Percentiles rank a stretch among this genome's conserved stretches.
phyloP scores from a whole-genome alignment of 176 grass and related monocot species.

The Oryza officinalis region DNA sequence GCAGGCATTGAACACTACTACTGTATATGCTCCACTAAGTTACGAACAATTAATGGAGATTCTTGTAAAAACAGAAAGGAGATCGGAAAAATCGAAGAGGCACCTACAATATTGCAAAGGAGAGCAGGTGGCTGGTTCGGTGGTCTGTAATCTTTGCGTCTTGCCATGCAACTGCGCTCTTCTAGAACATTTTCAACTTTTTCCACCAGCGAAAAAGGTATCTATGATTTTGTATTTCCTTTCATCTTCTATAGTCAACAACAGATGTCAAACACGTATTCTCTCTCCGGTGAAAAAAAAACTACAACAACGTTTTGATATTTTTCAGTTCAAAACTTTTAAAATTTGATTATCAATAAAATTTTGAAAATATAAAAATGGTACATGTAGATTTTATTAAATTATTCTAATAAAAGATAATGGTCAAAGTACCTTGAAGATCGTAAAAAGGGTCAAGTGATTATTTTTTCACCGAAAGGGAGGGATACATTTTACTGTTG shows the following conservation, averaged over 20 bases:
- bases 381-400: too few species aligned
- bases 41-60: not conserved
- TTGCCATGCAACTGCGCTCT: not conserved
- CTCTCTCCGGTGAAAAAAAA: not conserved
- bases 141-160: not conserved
- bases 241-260: not conserved
- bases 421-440: too few species aligned
- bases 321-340: too few species aligned
- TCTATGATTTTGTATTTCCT: not conserved
- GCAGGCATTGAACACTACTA: not conserved
- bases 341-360: too few species aligned
- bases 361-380: too few species aligned
- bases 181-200: not conserved
- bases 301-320: too few species aligned
- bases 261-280: not conserved
- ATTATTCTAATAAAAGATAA: too few species aligned
- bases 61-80: not conserved
- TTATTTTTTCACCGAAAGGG: too few species aligned
- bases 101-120: not conserved
- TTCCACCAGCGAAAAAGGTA: not conserved
- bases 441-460: too few species aligned
- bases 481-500: too few species aligned
- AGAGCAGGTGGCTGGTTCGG: not conserved
- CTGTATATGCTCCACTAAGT: not conserved
- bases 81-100: not conserved